Percentiles rank a stretch among this genome's conserved stretches.
These are phyloP conservation scores for Sutorius australiensis DNA, from an alignment of 768 basidiomycete genomes.

Conservation along the genomic window DNA sequence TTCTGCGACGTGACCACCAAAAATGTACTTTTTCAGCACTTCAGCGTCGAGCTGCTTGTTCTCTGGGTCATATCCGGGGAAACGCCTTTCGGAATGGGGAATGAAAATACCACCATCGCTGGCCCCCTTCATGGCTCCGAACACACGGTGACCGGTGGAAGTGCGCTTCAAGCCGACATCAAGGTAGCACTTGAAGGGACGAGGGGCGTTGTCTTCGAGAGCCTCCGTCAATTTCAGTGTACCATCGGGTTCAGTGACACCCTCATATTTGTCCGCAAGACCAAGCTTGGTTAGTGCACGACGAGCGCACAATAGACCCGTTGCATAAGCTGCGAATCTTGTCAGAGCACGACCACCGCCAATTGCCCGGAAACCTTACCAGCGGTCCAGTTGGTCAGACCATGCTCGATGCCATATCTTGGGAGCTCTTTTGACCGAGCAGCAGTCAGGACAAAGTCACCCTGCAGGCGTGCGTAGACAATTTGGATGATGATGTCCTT, in stretches of 20 bases:
- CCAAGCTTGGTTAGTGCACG: conserved; percentile 94
- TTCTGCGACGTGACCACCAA: conserved; percentile 95
- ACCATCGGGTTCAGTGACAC: conserved; percentile 88
- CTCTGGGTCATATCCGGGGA: conserved; percentile 97
- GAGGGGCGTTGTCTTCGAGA: conserved; percentile 86
- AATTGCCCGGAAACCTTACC: conserved; percentile 43
- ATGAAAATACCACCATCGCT: conserved; percentile 97
- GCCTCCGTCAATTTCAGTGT: conserved; percentile 78
- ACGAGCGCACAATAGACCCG: conserved; percentile 91
- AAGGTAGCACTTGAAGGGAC: conserved; percentile 99
- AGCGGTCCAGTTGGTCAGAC: conserved; percentile 98
- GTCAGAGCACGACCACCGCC: background rate
- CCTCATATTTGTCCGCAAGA: conserved; percentile 97
- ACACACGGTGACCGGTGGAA: conserved; percentile 94
- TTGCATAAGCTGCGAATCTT: conserved; percentile 75
- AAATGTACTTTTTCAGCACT: conserved; percentile 96
- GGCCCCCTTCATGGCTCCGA: conserved; percentile 98
- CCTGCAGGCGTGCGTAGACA: conserved; percentile 95
- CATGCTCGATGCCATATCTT: conserved; percentile 95
- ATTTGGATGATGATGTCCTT: conserved; percentile 93
- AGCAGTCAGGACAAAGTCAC: conserved; percentile 87
- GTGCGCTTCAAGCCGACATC: conserved; percentile 98
- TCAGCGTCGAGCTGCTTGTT: conserved; percentile 90
- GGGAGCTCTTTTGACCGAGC: conserved; percentile 92
- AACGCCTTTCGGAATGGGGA: conserved; percentile 95